Conservation (phyloP, 2,329 filamentous ascomycete genomes). For the Cercospora beticola region DNA sequence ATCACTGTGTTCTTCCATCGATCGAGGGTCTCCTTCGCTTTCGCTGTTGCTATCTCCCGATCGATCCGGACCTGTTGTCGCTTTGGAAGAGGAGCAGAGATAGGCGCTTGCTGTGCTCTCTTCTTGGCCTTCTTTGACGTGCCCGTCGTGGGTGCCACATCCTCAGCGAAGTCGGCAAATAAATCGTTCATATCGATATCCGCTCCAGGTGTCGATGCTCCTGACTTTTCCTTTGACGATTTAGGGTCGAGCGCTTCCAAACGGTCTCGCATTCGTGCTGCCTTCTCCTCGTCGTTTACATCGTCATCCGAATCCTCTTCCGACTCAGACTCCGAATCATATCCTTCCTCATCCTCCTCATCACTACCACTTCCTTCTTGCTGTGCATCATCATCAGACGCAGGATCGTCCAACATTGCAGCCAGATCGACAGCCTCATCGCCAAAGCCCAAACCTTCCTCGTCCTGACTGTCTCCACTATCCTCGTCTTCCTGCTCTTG, state of each 20-base stretch:
- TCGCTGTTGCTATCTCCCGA: conserved; percentile 78
- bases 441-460: conserved; percentile 55
- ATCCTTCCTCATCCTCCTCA: conserved; percentile 53
- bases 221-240: conserved; percentile 10
- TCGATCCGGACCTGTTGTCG: conserved; percentile 84
- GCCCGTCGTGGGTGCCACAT: conserved; percentile 66
- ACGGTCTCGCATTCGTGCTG: conserved; percentile 58
- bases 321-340: conserved; percentile 51
- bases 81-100: conserved; percentile 79
- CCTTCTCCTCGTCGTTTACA: conserved; percentile 57
- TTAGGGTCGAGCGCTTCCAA: conserved; percentile 50
- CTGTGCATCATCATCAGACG: conserved; percentile 47
- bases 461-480: conserved; percentile 49
- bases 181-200: conserved; percentile 50
- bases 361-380: conserved; percentile 32
- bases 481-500: conserved; percentile 43
- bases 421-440: conserved; percentile 64
- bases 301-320: conserved; percentile 43
- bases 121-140: conserved; percentile 58
- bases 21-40: conserved; percentile 86
- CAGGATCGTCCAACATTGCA: conserved; percentile 57
- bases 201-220: conserved; percentile 32
- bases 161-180: conserved; percentile 64
- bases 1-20: conserved; percentile 96
- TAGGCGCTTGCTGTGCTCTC: conserved; percentile 36